Evolutionary conservation across 2,329 filamentous ascomycete species (phyloP), one percentile per base, ranked within the genome.

Genomic region (Fusarium chlamydosporum): DNA sequence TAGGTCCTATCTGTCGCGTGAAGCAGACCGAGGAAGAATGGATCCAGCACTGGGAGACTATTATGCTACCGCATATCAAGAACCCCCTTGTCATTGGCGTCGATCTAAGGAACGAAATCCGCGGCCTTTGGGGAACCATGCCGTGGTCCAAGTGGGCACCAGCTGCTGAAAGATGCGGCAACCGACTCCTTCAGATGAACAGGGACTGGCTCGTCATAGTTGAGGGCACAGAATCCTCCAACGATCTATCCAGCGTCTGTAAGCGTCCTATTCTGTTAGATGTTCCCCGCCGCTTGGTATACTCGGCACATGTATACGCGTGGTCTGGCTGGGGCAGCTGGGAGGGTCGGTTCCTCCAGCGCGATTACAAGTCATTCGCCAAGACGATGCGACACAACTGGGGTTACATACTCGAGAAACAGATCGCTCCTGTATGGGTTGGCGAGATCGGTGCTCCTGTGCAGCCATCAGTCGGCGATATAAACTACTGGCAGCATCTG

Each of bases 271-370:
- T 92, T n/a, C 76, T 78, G 46, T 83, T 91, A 45, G 83, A 86
- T 59, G 75, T 88, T 8, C 78, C 82, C 8, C 76, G 86, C 71
- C 81, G 83, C 26, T 82, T 91, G 27, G 89, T 92, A 33, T 92
- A 91, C 79, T 89, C 88, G 61, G 85, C 88, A 3, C 89, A 92
- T 76, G 88, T 91, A 23, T 91, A 92, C 75, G 81, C 83, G 33
- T 92, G 89, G 89, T 91, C 88, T 16, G 89, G 90, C 56, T 92
- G 89, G 90, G 88, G 89, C 37, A 87, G 84, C 69, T 75, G 82
- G 64, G 85, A 82, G 31, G 87, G 88, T 4, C 84, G 88, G 6
- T 92, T 89, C 75, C 82, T 85, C 10, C 85, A 86, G 76, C 85
- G 89, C 7, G 80, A 80, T 31, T 92, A 91, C 75, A 79, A 81